Evolutionary conservation across 2,329 filamentous ascomycete species (phyloP), one percentile per base, ranked within the genome.

Genomic region (Ophiostoma fasciatum): DNA sequence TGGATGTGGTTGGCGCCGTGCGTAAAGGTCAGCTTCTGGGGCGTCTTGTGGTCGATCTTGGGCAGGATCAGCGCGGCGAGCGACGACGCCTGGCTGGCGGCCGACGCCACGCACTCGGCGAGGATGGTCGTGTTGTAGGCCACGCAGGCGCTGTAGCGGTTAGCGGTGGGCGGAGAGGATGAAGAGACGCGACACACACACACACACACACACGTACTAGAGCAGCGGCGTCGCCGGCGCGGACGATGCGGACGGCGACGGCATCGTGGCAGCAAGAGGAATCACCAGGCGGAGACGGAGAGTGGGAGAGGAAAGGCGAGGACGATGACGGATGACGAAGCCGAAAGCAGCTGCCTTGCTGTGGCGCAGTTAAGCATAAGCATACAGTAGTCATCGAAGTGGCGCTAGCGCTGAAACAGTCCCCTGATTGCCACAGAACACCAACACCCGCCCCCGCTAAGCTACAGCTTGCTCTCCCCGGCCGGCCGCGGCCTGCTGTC

Each of bases 31-130:
- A 93, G 74, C 61, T 94, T 94, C 53, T 93, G 77, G 1, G 85
- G 68, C 21, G 69, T 63, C 45, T 66, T 61, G 63, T 98, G 90
- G 38, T 71, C 68, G 65, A 98, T 93, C 58, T 94, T 94, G 40
- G 92, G 90, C 30, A 98, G 83, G 63, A 98, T 85, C 49, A 94
- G 68, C 30, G 85, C 90, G 47, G 88, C 84, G 49, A 96, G 80
- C 11, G 80, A 85, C 5, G 84, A 85, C 39, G 83, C 82, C 47
- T 83, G 76, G 28, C 79, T 83, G 9, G 81, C 78, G 42, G 85
- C 81, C 2, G 84, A 84, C 23, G 83, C 78, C 33, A 84, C 92
- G 64, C 92, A 88, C 63, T 98, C 90, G 51, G 82, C 65, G 42
- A 98, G 77, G 60, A 98, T 94, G 31, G 87, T 96, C 37, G 75